Percentiles rank a stretch among this genome's conserved stretches.
These are phyloP conservation scores for Lodderomyces margitis DNA, from an alignment of 1,139 yeast species.

Conservation along the genomic window DNA sequence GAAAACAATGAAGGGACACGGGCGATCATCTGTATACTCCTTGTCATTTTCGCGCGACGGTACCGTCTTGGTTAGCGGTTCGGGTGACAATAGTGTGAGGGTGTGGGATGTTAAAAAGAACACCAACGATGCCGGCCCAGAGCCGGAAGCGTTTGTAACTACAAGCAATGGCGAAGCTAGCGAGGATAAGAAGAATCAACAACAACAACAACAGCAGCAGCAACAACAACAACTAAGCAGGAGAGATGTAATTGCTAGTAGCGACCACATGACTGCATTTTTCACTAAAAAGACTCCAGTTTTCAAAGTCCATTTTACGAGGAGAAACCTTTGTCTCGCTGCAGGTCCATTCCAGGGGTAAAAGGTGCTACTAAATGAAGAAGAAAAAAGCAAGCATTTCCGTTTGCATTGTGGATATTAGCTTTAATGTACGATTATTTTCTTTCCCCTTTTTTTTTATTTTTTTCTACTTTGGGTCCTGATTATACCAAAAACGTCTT, in stretches of 20 bases:
- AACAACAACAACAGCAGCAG: constrained; percentile 13
- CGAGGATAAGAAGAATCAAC: constrained; percentile 11
- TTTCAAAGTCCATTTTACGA: constrained; percentile 86
- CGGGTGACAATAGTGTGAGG: constrained; percentile 88
- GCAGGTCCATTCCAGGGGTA: constrained; percentile 69
- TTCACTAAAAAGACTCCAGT: constrained; percentile 94
- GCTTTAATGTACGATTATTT: background rate
- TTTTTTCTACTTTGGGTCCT: no score
- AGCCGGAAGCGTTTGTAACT: constrained; percentile 66
- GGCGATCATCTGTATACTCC: constrained; percentile 81
- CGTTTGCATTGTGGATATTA: background rate
- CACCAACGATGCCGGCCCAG: constrained; percentile 76
- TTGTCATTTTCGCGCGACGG: constrained; percentile 87
- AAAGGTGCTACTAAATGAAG: background rate
- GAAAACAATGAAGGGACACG: constrained; percentile 88
- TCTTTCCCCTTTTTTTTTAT: background rate
- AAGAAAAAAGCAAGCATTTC: background rate
- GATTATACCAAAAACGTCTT: background rate
- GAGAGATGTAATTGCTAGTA: constrained; percentile 74
- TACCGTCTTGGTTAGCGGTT: constrained; percentile 84
- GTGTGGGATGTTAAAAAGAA: constrained; percentile 94
- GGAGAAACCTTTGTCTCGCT: constrained; percentile 86
- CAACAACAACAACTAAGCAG: constrained; percentile 27
- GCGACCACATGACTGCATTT: constrained; percentile 91
- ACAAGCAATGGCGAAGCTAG: constrained; percentile 19